Percentiles rank a stretch among this genome's conserved stretches.
Evolutionary conservation across 2,329 filamentous ascomycete species (phyloP).

Genomic region (Trichoderma harzianum): DNA sequence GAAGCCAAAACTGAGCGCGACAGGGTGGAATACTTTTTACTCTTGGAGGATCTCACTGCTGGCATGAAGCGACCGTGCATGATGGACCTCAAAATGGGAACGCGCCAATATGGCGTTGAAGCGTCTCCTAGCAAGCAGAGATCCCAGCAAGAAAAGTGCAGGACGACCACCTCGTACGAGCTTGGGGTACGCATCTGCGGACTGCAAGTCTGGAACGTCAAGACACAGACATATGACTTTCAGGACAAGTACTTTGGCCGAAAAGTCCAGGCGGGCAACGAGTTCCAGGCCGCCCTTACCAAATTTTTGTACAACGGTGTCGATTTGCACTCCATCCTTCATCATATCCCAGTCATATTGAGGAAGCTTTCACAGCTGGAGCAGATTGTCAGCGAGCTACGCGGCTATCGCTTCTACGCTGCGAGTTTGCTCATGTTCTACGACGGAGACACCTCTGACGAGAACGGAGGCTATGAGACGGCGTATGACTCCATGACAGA

Average conservation of each 20-base stretch:
- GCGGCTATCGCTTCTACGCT: conserved; percentile 91
- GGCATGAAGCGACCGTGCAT: conserved; percentile 97
- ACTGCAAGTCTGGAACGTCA: conserved; percentile 91
- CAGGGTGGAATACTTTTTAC: conserved; percentile 85
- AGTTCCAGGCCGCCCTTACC: conserved; percentile 85
- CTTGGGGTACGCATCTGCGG: conserved; percentile 92
- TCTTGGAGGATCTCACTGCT: conserved; percentile 91
- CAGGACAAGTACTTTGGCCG: conserved; percentile 98
- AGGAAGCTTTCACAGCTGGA: conserved; percentile 82
- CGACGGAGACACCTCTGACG: conserved; percentile 69
- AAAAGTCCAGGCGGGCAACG: conserved; percentile 76
- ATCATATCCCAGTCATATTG: conserved; percentile 84
- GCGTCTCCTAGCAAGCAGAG: conserved; percentile 87
- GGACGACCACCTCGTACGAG: conserved; percentile 84
- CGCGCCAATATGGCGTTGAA: conserved; percentile 91
- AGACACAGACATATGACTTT: conserved; percentile 82
- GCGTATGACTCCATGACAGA: conserved; percentile 57
- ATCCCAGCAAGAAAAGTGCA: conserved; percentile 90
- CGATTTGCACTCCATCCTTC: conserved; percentile 72
- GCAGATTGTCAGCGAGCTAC: conserved; percentile 72
- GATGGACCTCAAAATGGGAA: conserved; percentile 98
- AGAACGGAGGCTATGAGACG: conserved; percentile 47
- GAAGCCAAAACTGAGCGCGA: conserved; percentile 64
- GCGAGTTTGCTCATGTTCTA: conserved; percentile 95
- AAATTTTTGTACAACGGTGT: conserved; percentile 89